Evolutionary conservation across 331 rosid species (phyloP).

Genomic region (Pyrus hybrid): DNA sequence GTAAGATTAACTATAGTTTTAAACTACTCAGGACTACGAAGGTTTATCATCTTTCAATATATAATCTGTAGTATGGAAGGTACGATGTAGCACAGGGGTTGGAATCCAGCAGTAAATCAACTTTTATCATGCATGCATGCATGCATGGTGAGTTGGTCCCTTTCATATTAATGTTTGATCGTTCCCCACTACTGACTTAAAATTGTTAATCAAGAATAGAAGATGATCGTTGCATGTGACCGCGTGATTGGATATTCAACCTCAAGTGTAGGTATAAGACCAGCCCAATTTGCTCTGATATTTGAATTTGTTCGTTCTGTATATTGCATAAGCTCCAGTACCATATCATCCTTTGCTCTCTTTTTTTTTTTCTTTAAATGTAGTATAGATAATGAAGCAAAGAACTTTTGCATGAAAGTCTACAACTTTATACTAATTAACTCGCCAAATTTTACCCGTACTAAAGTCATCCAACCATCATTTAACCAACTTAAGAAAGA

Average conservation of each 20-base stretch:
- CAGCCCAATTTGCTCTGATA: neutral
- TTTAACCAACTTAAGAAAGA: neutral
- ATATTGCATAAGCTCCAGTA: too few species aligned
- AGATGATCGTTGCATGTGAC: neutral
- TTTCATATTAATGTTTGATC: neutral
- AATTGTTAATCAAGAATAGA: neutral
- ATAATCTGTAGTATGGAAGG: neutral
- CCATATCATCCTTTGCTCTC: neutral
- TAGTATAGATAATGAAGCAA: neutral
- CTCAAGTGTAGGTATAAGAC: neutral
- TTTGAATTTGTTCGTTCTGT: neutral
- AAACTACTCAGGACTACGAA: neutral
- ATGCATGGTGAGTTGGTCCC: neutral
- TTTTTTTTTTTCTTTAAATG: neutral
- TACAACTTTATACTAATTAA: neutral
- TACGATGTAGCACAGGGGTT: neutral
- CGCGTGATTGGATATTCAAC: neutral
- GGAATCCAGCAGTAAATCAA: neutral
- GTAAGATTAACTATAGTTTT: too few species aligned
- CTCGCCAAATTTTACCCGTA: conserved; percentile 18
- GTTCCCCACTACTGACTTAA: neutral
- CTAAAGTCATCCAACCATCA: neutral
- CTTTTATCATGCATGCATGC: neutral
- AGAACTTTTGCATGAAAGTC: neutral
- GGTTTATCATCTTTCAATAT: neutral